phyloP scores from a whole-genome alignment of 805 yeast genomes.

The Ogataea dorogensis region DNA sequence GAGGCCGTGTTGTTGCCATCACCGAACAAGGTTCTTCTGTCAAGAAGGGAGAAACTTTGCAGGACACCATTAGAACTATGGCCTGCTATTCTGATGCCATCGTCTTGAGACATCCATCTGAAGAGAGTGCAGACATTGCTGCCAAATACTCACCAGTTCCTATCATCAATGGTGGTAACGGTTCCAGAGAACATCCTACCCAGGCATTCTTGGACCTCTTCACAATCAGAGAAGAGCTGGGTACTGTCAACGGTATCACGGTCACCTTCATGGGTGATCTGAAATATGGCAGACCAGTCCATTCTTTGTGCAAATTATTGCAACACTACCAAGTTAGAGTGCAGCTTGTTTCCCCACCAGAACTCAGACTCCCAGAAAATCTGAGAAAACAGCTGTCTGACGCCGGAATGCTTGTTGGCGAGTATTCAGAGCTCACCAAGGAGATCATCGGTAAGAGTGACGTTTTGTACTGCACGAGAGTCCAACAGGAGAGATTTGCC shows the following conservation, averaged over 20 bases:
- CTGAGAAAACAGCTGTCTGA: conserved; percentile 64
- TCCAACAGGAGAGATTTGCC: conserved; percentile 93
- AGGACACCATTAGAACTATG: conserved; percentile 92
- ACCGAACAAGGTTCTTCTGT: conserved; percentile 88
- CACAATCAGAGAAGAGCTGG: conserved; percentile 98
- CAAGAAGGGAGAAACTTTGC: conserved; percentile 96
- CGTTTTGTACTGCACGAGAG: conserved; percentile 96
- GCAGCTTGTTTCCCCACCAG: conserved; percentile 89
- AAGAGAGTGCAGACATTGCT: conserved; percentile 88
- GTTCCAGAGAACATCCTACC: conserved; percentile 97
- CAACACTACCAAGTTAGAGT: conserved; percentile 90
- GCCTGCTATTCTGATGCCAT: conserved; percentile 96
- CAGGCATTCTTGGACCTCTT: conserved; percentile 97
- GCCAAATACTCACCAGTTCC: conserved; percentile 97
- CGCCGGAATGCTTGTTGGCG: conserved; percentile 68
- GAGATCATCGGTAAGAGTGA: conserved; percentile 88
- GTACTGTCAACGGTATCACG: conserved; percentile 96
- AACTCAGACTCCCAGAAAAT: conserved; percentile 76
- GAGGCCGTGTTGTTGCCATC: conserved; percentile 93
- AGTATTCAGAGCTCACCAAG: conserved; percentile 74
- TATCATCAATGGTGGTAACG: conserved; percentile 96
- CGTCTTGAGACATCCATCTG: conserved; percentile 94
- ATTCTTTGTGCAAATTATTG: conserved; percentile 86
- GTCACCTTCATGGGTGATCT: conserved; percentile 99
- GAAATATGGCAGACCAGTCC: conserved; percentile 98